Evolutionary conservation across 441 rosid genomes (phyloP), one percentile per base, ranked within the genome.

Genomic region (Populus hybrid): DNA sequence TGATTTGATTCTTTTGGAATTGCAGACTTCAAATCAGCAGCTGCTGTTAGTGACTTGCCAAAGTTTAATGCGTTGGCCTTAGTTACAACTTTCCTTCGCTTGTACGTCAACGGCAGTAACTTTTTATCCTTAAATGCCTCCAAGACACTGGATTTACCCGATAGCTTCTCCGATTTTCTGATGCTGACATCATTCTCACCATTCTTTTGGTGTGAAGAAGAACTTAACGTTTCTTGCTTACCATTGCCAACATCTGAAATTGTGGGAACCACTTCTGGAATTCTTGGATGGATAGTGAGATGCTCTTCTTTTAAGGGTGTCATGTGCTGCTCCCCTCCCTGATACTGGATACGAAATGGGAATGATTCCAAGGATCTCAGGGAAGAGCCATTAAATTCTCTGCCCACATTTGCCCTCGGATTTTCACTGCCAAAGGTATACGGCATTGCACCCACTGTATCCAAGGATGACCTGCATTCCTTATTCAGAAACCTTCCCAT

Each of bases 41-140:
- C 83, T 46, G 77, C 38, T 67, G 76, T 77, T 67, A 75, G 64
- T 30, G 84, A 69, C 79, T 79, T 77, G 67, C 80, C 76, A 9
- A 77, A 76, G 78, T 78, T 81, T 35, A 80, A 66, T 40, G 84
- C 77, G 61, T 70, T 87, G 50, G 75, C 70, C 80, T 85, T 87
- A n/a, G 81, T 67, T 63, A 74, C 81, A 81, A 83, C 73, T 76
- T 88, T 90, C 81, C 91, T 87, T 71, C 95, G 87, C 77, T 88
- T 91, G 84, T 89, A 88, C 9, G 91, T 89, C 85, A 87, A 84
- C 26, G 90, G 89, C 80, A 80, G 78, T 69, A 76, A 64, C 42
- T 67, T 76, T 63, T 85, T 86, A 76, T 75, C 81, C 67, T 76
- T 79, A 5, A 76, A 76, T 76, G 87, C 80, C 75, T 81, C 81